Conservation (phyloP, 1,139 yeast genomes). For the Suhomyces bokatorum region DNA sequence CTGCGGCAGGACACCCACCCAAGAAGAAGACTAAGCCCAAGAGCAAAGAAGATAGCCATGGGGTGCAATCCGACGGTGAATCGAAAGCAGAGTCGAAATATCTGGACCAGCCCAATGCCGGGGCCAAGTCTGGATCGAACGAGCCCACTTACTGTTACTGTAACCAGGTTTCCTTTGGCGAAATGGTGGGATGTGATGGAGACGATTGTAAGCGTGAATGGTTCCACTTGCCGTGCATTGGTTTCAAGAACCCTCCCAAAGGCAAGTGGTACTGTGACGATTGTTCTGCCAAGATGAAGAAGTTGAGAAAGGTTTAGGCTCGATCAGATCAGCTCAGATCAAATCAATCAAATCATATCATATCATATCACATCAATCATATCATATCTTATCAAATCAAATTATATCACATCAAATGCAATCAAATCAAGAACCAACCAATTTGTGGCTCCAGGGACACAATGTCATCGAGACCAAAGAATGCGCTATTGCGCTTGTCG, state of each 20-base stretch:
- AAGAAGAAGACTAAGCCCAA: slow-evolving; percentile 33
- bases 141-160: slow-evolving; percentile 96
- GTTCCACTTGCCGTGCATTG: slow-evolving; percentile 97
- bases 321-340: not conserved
- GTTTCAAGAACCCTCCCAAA: slow-evolving; percentile 84
- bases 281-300: slow-evolving; percentile 53
- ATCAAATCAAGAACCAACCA: not conserved
- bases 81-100: slow-evolving; percentile 11
- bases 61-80: slow-evolving; percentile 6
- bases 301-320: slow-evolving; percentile 14
- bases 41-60: slow-evolving; percentile 27
- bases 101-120: slow-evolving; percentile 5
- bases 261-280: slow-evolving; percentile 98
- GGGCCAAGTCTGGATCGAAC: slow-evolving; percentile 11
- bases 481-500: too few species aligned
- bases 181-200: slow-evolving; percentile 98
- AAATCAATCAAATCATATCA: not conserved
- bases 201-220: slow-evolving; percentile 91
- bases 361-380: too few species aligned
- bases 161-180: slow-evolving; percentile 95
- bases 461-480: not conserved
- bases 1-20: slow-evolving; percentile 10
- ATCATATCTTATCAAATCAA: too few species aligned
- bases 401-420: too few species aligned
- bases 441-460: not conserved